Conservation (phyloP, 208 protist genomes). For the Leishmania aethiopica region DNA sequence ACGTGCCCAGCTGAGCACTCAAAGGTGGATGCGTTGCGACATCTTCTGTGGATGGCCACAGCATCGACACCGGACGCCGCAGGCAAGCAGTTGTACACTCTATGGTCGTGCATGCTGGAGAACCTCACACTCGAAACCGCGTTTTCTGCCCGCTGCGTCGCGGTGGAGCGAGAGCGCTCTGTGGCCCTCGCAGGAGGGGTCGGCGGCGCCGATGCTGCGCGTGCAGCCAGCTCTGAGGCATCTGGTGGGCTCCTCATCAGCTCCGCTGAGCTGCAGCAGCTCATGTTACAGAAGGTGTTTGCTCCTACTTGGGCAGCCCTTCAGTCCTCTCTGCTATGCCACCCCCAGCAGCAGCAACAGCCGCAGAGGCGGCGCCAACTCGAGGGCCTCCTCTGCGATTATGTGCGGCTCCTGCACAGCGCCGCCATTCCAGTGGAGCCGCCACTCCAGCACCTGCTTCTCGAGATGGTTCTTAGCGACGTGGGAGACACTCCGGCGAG, state of each 20-base stretch:
- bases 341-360: slow-evolving; percentile 1
- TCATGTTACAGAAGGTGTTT: slow-evolving; percentile 16
- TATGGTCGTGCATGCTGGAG: slow-evolving; percentile 17
- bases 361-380: slow-evolving; percentile 2
- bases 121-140: slow-evolving; percentile 5
- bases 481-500: background rate
- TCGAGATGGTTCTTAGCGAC: slow-evolving; percentile 23
- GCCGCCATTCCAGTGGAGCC: background rate
- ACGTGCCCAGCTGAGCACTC: background rate
- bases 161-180: background rate
- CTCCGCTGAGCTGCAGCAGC: slow-evolving; percentile 7
- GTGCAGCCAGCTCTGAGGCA: background rate
- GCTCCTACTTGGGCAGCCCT: slow-evolving; percentile 9
- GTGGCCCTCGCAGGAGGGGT: background rate
- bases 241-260: background rate
- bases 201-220: background rate
- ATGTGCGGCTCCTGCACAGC: slow-evolving; percentile 25
- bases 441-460: slow-evolving; percentile 13
- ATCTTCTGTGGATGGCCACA: background rate
- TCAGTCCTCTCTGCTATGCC: background rate
- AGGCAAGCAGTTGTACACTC: background rate
- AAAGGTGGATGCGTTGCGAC: background rate
- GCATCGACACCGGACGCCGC: background rate
- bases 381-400: slow-evolving; percentile 21
- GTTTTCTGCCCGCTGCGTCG: background rate